phyloP scores from a whole-genome alignment of 768 basidiomycete species.

The Trametes punicea region DNA sequence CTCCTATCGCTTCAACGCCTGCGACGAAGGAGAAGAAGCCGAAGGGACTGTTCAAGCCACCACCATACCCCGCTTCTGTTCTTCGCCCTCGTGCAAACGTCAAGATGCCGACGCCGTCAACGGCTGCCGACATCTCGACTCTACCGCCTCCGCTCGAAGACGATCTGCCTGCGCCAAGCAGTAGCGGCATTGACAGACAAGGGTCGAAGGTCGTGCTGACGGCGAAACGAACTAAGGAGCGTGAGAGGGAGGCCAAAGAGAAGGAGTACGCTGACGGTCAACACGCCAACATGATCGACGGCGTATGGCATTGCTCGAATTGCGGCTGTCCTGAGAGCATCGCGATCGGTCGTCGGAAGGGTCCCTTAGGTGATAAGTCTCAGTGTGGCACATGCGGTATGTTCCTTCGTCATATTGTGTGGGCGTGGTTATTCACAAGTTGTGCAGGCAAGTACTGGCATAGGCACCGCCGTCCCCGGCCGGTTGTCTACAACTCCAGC shows the following conservation, averaged over 20 bases:
- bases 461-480: slow-evolving; percentile 75
- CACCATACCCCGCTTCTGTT: slow-evolving; percentile 50
- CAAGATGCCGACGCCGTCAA: slow-evolving; percentile 58
- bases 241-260: slow-evolving; percentile 80
- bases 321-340: slow-evolving; percentile 89
- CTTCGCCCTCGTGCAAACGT: slow-evolving; percentile 61
- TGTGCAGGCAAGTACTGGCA: slow-evolving; percentile 84
- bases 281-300: slow-evolving; percentile 77
- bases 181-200: slow-evolving; percentile 43
- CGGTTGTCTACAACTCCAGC: slow-evolving; percentile 77
- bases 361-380: slow-evolving; percentile 84
- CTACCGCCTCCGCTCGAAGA: slow-evolving; percentile 59
- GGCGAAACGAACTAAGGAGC: slow-evolving; percentile 66
- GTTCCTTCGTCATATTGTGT: slow-evolving; percentile 29
- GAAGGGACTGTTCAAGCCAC: slow-evolving; percentile 73
- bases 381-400: slow-evolving; percentile 92
- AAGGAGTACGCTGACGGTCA: slow-evolving; percentile 81
- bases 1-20: slow-evolving; percentile 35
- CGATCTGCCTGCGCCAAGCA: slow-evolving; percentile 47
- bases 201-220: slow-evolving; percentile 43
- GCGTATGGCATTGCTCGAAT: slow-evolving; percentile 93
- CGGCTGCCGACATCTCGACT: slow-evolving; percentile 59
- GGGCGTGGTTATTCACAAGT: background rate
- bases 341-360: slow-evolving; percentile 82
- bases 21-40: slow-evolving; percentile 62